phyloP scores from a whole-genome alignment of 805 yeast genomes.

The Spathaspora arborariae region DNA sequence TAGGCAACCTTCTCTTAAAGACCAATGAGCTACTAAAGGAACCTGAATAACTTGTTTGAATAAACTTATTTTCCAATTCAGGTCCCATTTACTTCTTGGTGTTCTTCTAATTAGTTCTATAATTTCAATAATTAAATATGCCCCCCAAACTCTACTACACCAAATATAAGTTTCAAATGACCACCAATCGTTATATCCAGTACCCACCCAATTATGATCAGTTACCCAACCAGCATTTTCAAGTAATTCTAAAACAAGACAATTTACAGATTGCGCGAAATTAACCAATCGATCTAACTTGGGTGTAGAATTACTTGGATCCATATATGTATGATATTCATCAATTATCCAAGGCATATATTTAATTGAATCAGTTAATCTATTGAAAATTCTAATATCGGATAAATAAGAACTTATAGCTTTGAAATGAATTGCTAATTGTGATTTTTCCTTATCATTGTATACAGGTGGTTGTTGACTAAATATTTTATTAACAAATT shows the following conservation, averaged over 20 bases:
- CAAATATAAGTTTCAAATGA: slow-evolving; percentile 41
- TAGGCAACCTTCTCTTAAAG: slow-evolving; percentile 41
- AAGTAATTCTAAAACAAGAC: slow-evolving; percentile 35
- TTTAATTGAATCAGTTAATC: slow-evolving; percentile 38
- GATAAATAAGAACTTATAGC: slow-evolving; percentile 33
- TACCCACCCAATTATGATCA: slow-evolving; percentile 43
- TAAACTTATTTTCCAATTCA: slow-evolving; percentile 30
- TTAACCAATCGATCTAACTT: slow-evolving; percentile 31
- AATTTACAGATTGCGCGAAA: slow-evolving; percentile 36
- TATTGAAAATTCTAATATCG: slow-evolving; percentile 39
- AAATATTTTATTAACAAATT: slow-evolving; percentile 10
- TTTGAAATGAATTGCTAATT: slow-evolving; percentile 33
- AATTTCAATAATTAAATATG: slow-evolving; percentile 35
- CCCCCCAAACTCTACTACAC: slow-evolving; percentile 45
- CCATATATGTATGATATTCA: slow-evolving; percentile 27
- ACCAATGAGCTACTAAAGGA: slow-evolving; percentile 44
- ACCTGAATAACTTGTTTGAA: slow-evolving; percentile 37
- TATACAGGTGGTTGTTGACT: slow-evolving; percentile 4
- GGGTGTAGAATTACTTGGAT: slow-evolving; percentile 22
- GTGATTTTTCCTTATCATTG: slow-evolving; percentile 8
- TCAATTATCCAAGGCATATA: slow-evolving; percentile 44
- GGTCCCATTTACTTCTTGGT: slow-evolving; percentile 35
- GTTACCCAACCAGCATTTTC: slow-evolving; percentile 46
- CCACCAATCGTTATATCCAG: slow-evolving; percentile 38
- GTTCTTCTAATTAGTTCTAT: slow-evolving; percentile 37